Conservation (phyloP, 2,329 filamentous ascomycete genomes). For the Lachnellula willkommii region DNA sequence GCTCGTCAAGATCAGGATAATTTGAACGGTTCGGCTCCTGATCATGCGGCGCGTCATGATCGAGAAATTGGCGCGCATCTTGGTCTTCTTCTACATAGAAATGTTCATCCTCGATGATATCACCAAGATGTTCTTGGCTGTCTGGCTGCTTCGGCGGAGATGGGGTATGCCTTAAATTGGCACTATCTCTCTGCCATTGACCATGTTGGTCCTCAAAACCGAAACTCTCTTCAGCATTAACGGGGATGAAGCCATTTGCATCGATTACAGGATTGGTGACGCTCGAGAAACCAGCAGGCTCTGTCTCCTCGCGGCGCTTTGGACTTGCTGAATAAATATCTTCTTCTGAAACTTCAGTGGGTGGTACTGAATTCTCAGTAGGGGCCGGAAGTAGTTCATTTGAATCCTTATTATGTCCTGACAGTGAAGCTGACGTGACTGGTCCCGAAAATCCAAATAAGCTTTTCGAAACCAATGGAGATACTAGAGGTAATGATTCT, state of each 20-base stretch:
- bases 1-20: slow-evolving; percentile 15
- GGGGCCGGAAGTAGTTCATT: neutral
- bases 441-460: neutral
- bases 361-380: neutral
- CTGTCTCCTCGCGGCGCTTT: neutral
- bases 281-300: neutral
- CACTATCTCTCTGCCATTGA: slow-evolving; percentile 16
- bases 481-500: slow-evolving; percentile 25
- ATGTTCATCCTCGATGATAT: slow-evolving; percentile 10
- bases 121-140: neutral
- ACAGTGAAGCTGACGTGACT: neutral
- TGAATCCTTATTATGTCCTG: neutral
- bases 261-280: slow-evolving; percentile 1
- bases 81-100: slow-evolving; percentile 14
- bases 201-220: slow-evolving; percentile 17
- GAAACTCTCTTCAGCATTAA: neutral
- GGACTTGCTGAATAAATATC: slow-evolving; percentile 9
- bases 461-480: slow-evolving; percentile 19
- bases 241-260: neutral
- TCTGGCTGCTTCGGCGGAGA: slow-evolving; percentile 9
- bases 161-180: slow-evolving; percentile 6
- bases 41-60: neutral
- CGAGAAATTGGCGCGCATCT: neutral
- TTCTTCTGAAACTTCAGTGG: neutral
- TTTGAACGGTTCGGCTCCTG: neutral